Conservation (phyloP, 805 yeast species). For the Candida sonorensis region DNA sequence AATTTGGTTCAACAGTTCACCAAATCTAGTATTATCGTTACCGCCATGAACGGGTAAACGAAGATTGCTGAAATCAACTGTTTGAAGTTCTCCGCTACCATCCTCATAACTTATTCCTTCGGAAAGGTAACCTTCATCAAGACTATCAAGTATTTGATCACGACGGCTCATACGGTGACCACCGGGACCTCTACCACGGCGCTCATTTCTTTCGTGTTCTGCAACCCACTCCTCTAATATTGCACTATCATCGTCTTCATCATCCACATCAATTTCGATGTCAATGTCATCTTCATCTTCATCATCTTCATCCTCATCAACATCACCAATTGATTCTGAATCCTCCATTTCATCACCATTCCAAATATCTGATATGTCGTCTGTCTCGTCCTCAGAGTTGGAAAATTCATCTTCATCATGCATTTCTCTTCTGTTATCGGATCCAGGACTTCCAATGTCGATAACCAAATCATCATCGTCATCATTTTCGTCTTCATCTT, state of each 20-base stretch:
- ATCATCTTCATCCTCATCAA: slow-evolving; percentile 15
- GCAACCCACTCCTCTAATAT: slow-evolving; percentile 28
- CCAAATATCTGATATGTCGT: slow-evolving; percentile 8
- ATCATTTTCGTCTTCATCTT: too few species aligned
- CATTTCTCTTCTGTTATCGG: too few species aligned
- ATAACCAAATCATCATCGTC: too few species aligned
- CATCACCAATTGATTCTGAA: slow-evolving; percentile 5
- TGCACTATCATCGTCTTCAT: slow-evolving; percentile 24
- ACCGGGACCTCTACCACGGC: slow-evolving; percentile 10
- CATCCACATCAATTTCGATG: slow-evolving; percentile 8
- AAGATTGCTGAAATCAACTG: slow-evolving; percentile 5
- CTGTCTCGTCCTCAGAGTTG: slow-evolving; percentile 10
- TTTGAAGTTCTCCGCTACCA: too few species aligned
- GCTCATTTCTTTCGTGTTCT: slow-evolving; percentile 22
- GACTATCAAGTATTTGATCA: slow-evolving; percentile 5
- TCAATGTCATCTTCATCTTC: slow-evolving; percentile 18
- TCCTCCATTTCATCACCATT: slow-evolving; percentile 19
- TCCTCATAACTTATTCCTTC: slow-evolving; percentile 1
- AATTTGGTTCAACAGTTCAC: slow-evolving; percentile 7
- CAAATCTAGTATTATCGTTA: slow-evolving; percentile 5
- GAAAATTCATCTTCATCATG: slow-evolving; percentile 4
- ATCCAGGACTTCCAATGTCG: too few species aligned
- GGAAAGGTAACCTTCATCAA: slow-evolving; percentile 9
- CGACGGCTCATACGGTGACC: slow-evolving; percentile 2
- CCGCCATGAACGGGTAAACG: slow-evolving; percentile 8